These are phyloP conservation scores for Dichotomocladium elegans DNA, from an alignment of 371 early-diverging fungal species.

Conservation along the genomic window DNA sequence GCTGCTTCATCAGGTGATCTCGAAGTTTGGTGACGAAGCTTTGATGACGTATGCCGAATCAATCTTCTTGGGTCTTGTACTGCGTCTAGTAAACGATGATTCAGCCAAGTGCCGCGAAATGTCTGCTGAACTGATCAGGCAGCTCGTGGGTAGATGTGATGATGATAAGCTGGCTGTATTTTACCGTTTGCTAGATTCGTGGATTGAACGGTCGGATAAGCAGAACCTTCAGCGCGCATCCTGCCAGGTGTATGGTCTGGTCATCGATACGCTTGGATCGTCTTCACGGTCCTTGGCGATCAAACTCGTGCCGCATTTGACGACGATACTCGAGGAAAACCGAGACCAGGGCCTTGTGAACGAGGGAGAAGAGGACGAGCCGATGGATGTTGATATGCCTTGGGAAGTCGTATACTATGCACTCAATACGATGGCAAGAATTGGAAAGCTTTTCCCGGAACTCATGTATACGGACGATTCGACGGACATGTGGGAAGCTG, in stretches of 20 bases:
- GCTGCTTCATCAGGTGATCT: constrained; percentile 71
- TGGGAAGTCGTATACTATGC: constrained; percentile 89
- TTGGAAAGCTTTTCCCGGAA: constrained; percentile 54
- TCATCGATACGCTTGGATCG: constrained; percentile 71
- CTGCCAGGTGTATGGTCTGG: constrained; percentile 81
- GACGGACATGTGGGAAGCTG: constrained; percentile 52
- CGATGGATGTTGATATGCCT: constrained; percentile 52
- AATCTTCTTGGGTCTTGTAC: constrained; percentile 80
- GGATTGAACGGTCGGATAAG: constrained; percentile 62
- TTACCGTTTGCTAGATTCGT: constrained; percentile 64
- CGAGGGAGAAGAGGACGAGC: constrained; percentile 37
- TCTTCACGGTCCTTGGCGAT: constrained; percentile 53
- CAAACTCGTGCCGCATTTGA: constrained; percentile 44
- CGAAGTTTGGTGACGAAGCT: constrained; percentile 73
- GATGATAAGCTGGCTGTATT: constrained; percentile 49
- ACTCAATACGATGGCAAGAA: constrained; percentile 71
- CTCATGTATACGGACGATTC: constrained; percentile 39
- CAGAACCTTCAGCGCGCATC: constrained; percentile 68
- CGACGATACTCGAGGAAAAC: constrained; percentile 32
- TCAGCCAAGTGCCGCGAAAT: constrained; percentile 88
- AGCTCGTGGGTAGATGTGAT: constrained; percentile 58
- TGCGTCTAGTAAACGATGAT: constrained; percentile 87
- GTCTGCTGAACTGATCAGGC: constrained; percentile 72
- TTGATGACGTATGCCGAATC: constrained; percentile 74
- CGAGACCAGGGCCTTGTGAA: constrained; percentile 23